Evolutionary conservation across 495 filamentous ascomycete genomes (phyloP), one percentile per base, ranked within the genome.

Genomic region (Hyphodiscus hymeniophilus): DNA sequence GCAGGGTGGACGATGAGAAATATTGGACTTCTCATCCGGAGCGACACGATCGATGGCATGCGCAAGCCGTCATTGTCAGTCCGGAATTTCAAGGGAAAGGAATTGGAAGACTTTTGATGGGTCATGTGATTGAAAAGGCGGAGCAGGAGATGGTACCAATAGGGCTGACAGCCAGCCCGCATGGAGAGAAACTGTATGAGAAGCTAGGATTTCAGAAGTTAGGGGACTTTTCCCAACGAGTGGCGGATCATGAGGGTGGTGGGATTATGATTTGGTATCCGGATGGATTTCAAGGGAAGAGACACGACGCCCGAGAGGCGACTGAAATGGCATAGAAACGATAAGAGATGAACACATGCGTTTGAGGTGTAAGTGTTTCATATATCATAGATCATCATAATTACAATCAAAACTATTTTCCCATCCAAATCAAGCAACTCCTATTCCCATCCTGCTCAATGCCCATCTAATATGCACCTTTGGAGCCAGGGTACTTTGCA

Each of bases 401-500:
- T n/a, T n/a, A n/a, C n/a, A n/a, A n/a, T n/a, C n/a, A n/a, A n/a
- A 28, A 28, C 4, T 28, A 28, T 28, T 28, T 28, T 28, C 26
- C 26, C 26, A 28, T 28, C 4, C 10, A 5, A 5, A 28, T 10
- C 26, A 28, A 4, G 10, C 26, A 28, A 28, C 10, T 4, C 26
- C 26, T 10, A 4, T 5, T 28, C 26, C 26, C 26, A 28, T 28
- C 26, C 26, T 28, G 26, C 10, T 28, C 4, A 5, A 28, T 28
- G 26, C 10, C 26, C 4, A 28, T 16, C 32, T 41, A 51, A 23
- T 51, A 44, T 18, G 40, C 36, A 23, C 57, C 57, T 18, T 39
- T 50, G 1, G 45, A 42, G 16, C 63, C 63, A 30, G 60, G 61
- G 42, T 43, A 66, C 8, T 58, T 33, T 7, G 35, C 20, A 35